A percentile compares a stretch with the other conserved stretches of the same genome.
Conservation (phyloP, 208 protist genomes). For the Herpetomonas samuelpessoai region DNA sequence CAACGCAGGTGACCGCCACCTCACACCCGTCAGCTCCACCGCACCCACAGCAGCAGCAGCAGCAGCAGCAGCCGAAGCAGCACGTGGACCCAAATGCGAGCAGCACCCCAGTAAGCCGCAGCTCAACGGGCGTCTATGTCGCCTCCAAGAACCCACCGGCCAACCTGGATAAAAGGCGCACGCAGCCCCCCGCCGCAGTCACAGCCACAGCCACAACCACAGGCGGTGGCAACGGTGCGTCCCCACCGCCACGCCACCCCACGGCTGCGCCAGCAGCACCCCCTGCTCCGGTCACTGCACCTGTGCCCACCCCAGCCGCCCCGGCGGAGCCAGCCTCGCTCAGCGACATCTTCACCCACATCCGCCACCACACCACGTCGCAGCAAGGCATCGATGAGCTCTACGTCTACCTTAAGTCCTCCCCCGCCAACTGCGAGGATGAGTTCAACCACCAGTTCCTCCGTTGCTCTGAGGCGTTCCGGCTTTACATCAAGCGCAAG, state of each 20-base stretch:
- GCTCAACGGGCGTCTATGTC: background rate
- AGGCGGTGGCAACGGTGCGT: background rate
- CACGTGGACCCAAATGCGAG: background rate
- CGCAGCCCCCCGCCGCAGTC: background rate
- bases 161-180: background rate
- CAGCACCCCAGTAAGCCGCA: background rate
- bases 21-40: conserved; percentile 9
- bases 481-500: conserved; percentile 82
- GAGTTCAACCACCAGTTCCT: conserved; percentile 76
- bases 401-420: conserved; percentile 49
- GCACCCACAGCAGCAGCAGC: conserved; percentile 50
- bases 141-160: background rate
- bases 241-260: background rate
- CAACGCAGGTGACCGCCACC: conserved; percentile 20
- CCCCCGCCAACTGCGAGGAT: conserved; percentile 32
- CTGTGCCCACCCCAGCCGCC: background rate
- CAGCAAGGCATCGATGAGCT: conserved; percentile 73
- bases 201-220: background rate
- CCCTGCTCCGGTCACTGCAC: background rate
- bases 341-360: conserved; percentile 58
- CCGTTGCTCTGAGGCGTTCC: conserved; percentile 81
- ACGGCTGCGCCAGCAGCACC: background rate
- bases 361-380: conserved; percentile 81
- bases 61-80: conserved; percentile 28
- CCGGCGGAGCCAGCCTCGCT: conserved; percentile 13